A percentile compares a stretch with the other conserved stretches of the same genome.
Evolutionary conservation across 2,329 filamentous ascomycete genomes (phyloP).

Genomic region (Hypoxylon sp.): DNA sequence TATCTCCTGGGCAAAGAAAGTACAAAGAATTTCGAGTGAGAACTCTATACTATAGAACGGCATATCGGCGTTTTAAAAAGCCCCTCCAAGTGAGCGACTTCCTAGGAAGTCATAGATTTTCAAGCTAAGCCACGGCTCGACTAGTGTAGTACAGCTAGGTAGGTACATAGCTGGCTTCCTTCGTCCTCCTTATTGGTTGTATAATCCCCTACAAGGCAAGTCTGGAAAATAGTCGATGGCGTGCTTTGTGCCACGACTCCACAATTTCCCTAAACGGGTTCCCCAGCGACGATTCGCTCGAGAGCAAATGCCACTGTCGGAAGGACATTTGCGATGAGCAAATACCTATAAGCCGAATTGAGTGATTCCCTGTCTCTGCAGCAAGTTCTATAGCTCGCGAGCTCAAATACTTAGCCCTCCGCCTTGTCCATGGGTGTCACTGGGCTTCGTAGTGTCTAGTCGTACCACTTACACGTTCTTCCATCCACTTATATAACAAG

Average conservation of each 20-base stretch:
- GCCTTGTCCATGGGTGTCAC: neutral
- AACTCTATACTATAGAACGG: neutral
- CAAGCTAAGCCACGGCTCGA: slow-evolving; percentile 9
- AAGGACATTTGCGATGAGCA: slow-evolving; percentile 12
- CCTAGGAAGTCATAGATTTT: slow-evolving; percentile 12
- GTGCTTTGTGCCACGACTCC: slow-evolving; percentile 36
- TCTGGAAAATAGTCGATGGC: slow-evolving; percentile 37
- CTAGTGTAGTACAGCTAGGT: slow-evolving; percentile 14
- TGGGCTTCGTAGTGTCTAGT: slow-evolving; percentile 21
- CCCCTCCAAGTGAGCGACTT: slow-evolving; percentile 12
- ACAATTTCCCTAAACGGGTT: slow-evolving; percentile 29
- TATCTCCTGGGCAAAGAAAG: neutral
- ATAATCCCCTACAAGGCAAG: slow-evolving; percentile 20
- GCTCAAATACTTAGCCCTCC: slow-evolving; percentile 8
- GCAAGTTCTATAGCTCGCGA: slow-evolving; percentile 16
- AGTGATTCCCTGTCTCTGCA: slow-evolving; percentile 21
- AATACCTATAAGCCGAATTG: slow-evolving; percentile 23
- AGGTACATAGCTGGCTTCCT: slow-evolving; percentile 9
- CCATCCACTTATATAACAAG: slow-evolving; percentile 11
- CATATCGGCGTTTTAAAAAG: neutral
- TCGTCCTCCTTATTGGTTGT: slow-evolving; percentile 12
- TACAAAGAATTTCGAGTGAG: neutral
- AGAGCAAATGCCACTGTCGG: slow-evolving; percentile 27
- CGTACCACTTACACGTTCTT: slow-evolving; percentile 12
- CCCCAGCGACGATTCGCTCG: slow-evolving; percentile 26